Conservation (phyloP, 306 rosid genomes). For the Ceratonia siliqua region DNA sequence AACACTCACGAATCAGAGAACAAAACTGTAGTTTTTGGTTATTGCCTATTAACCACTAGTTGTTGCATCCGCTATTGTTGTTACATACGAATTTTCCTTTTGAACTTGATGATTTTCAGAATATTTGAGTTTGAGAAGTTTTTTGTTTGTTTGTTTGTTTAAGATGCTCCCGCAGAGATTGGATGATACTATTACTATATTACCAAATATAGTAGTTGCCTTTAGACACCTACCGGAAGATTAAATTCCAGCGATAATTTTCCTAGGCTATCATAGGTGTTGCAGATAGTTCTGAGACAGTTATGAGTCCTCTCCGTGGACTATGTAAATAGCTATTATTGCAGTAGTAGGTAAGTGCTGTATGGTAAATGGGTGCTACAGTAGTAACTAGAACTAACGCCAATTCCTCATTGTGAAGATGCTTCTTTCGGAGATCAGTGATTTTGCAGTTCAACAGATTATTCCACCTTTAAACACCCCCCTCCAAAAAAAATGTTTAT, state of each 20-base stretch:
- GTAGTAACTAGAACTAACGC: neutral
- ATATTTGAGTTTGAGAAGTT: conserved; percentile 1
- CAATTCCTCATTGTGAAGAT: neutral
- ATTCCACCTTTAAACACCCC: neutral
- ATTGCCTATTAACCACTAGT: neutral
- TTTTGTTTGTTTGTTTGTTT: too few species aligned
- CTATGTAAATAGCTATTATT: neutral
- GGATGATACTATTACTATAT: neutral
- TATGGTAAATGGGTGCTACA: neutral
- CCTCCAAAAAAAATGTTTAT: too few species aligned
- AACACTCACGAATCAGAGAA: neutral
- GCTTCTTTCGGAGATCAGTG: neutral
- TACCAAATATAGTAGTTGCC: neutral
- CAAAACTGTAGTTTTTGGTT: neutral
- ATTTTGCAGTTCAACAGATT: neutral
- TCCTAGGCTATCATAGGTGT: neutral
- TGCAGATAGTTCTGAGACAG: neutral
- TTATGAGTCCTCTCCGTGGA: neutral
- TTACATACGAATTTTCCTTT: neutral
- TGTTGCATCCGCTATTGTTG: conserved; percentile 4
- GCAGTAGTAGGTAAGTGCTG: neutral
- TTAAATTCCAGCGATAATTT: neutral
- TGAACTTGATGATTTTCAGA: neutral
- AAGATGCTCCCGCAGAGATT: neutral
- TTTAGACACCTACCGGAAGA: neutral